Conservation (phyloP, 495 filamentous ascomycete genomes). For the Aspergillus carlsbadensis region DNA sequence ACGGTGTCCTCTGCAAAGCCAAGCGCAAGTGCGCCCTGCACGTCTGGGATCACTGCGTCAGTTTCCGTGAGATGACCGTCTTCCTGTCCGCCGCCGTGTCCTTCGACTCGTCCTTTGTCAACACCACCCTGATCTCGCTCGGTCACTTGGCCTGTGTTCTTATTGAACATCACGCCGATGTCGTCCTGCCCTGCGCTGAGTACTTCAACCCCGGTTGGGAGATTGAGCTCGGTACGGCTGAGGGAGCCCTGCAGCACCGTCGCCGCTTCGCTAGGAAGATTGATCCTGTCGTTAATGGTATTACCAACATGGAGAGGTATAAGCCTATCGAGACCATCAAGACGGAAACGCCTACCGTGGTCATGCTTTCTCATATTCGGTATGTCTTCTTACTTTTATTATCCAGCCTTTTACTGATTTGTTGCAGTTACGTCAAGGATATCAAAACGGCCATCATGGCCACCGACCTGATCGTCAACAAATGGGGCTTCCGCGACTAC, state of each 20-base stretch:
- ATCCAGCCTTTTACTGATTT: not conserved
- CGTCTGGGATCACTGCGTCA: conserved; percentile 67
- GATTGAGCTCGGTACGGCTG: conserved; percentile 58
- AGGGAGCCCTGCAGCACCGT: conserved; percentile 55
- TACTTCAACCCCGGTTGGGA: conserved; percentile 72
- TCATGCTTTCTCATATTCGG: conserved; percentile 63
- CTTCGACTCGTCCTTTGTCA: conserved; percentile 56
- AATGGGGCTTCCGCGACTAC: conserved; percentile 63
- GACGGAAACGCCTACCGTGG: conserved; percentile 55
- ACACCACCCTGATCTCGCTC: conserved; percentile 16
- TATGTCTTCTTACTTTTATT: conserved; percentile 24
- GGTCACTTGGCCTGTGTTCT: conserved; percentile 44
- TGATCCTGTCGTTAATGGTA: conserved; percentile 66
- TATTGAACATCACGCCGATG: conserved; percentile 60
- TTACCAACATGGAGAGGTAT: conserved; percentile 62
- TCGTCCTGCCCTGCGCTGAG: conserved; percentile 61
- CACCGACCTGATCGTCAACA: conserved; percentile 62
- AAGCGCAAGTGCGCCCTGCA: conserved; percentile 58
- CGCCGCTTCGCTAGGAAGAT: conserved; percentile 58
- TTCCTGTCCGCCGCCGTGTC: conserved; percentile 35
- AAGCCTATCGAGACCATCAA: conserved; percentile 55
- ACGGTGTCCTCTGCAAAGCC: conserved; percentile 64
- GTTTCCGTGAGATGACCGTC: conserved; percentile 57
- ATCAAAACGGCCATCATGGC: conserved; percentile 63
- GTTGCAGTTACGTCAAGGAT: conserved; percentile 46